Base-by-base conservation (phyloP, 441 rosid species). In the Populus hybrid region DNA sequence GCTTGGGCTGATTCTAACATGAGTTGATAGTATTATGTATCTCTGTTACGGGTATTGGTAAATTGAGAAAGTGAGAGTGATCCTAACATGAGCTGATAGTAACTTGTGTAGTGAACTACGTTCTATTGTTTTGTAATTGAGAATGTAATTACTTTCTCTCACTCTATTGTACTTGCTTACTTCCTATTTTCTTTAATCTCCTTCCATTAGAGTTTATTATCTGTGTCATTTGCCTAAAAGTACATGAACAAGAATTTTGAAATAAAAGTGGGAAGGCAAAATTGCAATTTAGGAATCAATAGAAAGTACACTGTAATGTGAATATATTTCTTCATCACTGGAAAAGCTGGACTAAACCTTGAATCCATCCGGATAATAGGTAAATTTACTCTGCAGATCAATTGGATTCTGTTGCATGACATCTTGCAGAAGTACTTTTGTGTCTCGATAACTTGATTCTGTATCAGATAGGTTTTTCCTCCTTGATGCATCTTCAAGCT, bases 401-500 rank as follows among this genome's bases (percentile, higher is more conserved):
- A 89, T 20, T 89, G 88, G 88, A 90, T 88, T 81, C 84, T 84
- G 26, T 75, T 86, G 21, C 98, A 91, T 95, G 34, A 91, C 95
- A 75, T 92, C 97, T 74, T 87, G 87, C 72, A 91, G 93, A 82
- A 95, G 78, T 40, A 83, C 76, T 67, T 81, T 85, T 4, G 93
- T 88, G 77, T 91, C 92, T 79, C 77, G 84, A 66, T 91, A 91
- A 82, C 76, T 80, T 28, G 92, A 83, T 81, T 90, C 86, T 23
- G 97, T 91, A 84, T 81, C 79, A 0, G 87, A 42, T 14, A 91
- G 82, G 87, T 86, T 87, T 65, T 87, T 86, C 72, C 63, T 84
- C 88, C 85, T 89, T 3, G 89, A 83, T 57, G 97, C 94, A n/a
- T 84, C 91, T 87, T 92, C 93, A 54, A 95, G 95, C 97, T 94